phyloP scores from a whole-genome alignment of 768 basidiomycete genomes.

The Boletus reticulatus region DNA sequence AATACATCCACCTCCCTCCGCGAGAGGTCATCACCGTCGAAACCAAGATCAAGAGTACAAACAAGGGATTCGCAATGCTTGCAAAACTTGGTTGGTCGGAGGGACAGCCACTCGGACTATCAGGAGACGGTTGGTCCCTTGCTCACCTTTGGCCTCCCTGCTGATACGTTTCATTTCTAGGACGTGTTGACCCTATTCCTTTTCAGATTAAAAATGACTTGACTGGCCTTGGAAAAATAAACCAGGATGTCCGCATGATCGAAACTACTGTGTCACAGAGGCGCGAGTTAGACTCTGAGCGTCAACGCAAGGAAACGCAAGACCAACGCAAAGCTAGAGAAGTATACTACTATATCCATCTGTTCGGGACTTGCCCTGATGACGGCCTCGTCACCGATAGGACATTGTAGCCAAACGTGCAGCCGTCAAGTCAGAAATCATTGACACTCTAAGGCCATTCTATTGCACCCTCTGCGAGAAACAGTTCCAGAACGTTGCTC shows the following conservation, averaged over 20 bases:
- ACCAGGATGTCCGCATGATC: conserved; percentile 79
- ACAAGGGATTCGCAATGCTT: conserved; percentile 80
- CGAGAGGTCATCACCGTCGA: conserved; percentile 77
- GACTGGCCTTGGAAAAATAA: conserved; percentile 77
- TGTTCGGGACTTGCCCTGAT: conserved; percentile 7
- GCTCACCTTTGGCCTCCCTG: not conserved
- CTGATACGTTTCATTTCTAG: conserved; percentile 35
- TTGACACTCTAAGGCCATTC: conserved; percentile 65
- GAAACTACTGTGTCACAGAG: conserved; percentile 83
- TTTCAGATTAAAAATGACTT: conserved; percentile 76
- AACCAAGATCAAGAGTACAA: conserved; percentile 73
- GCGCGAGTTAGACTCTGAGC: conserved; percentile 76
- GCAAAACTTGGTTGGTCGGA: conserved; percentile 82
- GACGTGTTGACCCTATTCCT: conserved; percentile 80
- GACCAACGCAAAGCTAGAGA: conserved; percentile 73
- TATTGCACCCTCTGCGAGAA: conserved; percentile 85
- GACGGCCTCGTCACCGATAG: conserved; percentile 33
- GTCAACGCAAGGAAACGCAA: conserved; percentile 75
- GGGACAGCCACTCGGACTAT: conserved; percentile 73
- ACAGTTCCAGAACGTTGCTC: conserved; percentile 82
- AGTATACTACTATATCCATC: conserved; percentile 36
- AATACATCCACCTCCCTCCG: conserved; percentile 48
- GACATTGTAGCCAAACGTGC: conserved; percentile 60
- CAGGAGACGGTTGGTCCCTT: conserved; percentile 59
- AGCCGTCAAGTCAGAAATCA: conserved; percentile 68